phyloP scores from a whole-genome alignment of 2,329 filamentous ascomycete genomes.

The Chrysosporium keratinophilum region DNA sequence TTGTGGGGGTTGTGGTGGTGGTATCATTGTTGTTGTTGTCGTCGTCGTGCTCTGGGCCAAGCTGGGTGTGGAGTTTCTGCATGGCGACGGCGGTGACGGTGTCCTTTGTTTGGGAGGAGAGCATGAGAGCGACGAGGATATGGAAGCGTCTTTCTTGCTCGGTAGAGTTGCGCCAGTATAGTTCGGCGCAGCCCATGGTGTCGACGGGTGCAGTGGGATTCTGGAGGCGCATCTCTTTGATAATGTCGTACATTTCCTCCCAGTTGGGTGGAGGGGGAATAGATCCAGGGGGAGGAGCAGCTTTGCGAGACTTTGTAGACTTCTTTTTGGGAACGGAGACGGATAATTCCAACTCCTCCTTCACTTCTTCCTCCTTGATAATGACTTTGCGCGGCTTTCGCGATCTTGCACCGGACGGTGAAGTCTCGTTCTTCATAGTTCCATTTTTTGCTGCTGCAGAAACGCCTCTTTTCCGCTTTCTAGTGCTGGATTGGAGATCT shows the following conservation, averaged over 20 bases:
- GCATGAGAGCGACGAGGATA: slow-evolving; percentile 77
- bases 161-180: slow-evolving; percentile 35
- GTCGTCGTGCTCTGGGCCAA: slow-evolving; percentile 36
- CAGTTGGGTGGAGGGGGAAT: slow-evolving; percentile 63
- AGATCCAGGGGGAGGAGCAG: slow-evolving; percentile 32
- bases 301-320: slow-evolving; percentile 22
- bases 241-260: slow-evolving; percentile 67
- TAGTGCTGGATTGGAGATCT: slow-evolving; percentile 18
- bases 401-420: slow-evolving; percentile 17
- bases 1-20: background rate
- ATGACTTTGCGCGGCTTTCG: slow-evolving; percentile 19
- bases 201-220: slow-evolving; percentile 71
- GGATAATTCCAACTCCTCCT: slow-evolving; percentile 21
- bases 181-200: slow-evolving; percentile 78
- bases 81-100: slow-evolving; percentile 80
- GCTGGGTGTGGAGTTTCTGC: slow-evolving; percentile 62
- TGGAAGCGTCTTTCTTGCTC: slow-evolving; percentile 62
- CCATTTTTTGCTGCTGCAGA: slow-evolving; percentile 19
- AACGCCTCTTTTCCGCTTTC: slow-evolving; percentile 40
- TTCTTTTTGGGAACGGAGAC: slow-evolving; percentile 20
- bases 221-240: slow-evolving; percentile 66
- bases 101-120: slow-evolving; percentile 87
- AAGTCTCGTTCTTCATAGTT: background rate
- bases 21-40: background rate
- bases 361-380: slow-evolving; percentile 21